Conservation (phyloP, 352 stramenopile genomes). For the Globisporangium carolinianum region DNA sequence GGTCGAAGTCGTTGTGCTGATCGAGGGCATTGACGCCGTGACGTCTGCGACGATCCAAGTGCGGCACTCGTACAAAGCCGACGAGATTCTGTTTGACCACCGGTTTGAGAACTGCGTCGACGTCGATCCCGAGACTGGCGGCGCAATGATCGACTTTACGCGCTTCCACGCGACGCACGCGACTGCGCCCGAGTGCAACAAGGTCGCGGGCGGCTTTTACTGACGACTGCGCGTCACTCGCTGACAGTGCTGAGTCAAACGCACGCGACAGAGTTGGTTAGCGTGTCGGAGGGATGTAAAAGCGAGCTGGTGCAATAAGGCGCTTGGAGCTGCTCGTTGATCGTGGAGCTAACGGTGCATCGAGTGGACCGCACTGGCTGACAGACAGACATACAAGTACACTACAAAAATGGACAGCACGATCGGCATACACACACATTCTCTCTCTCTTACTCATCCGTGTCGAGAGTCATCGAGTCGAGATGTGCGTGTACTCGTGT, state of each 20-base stretch:
- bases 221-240: conserved; percentile 9
- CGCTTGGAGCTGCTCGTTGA: no score
- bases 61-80: conserved; percentile 91
- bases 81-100: conserved; percentile 91
- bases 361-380: no score
- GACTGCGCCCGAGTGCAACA: conserved; percentile 46
- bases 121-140: conserved; percentile 60
- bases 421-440: neutral
- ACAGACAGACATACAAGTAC: neutral
- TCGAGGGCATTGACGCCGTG: conserved; percentile 94
- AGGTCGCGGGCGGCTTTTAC: conserved; percentile 52
- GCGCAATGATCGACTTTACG: conserved; percentile 84
- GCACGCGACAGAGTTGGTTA: neutral
- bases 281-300: neutral
- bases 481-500: neutral
- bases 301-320: no score
- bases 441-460: no score
- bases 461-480: neutral
- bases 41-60: conserved; percentile 94
- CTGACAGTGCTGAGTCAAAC: no score
- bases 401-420: neutral
- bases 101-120: conserved; percentile 91
- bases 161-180: conserved; percentile 81
- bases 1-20: conserved; percentile 94
- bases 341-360: no score